A percentile compares a stretch with the other conserved stretches of the same genome.
These are phyloP conservation scores for Fusarium dimerum DNA, from an alignment of 2,329 filamentous ascomycete genomes.

Conservation along the genomic window DNA sequence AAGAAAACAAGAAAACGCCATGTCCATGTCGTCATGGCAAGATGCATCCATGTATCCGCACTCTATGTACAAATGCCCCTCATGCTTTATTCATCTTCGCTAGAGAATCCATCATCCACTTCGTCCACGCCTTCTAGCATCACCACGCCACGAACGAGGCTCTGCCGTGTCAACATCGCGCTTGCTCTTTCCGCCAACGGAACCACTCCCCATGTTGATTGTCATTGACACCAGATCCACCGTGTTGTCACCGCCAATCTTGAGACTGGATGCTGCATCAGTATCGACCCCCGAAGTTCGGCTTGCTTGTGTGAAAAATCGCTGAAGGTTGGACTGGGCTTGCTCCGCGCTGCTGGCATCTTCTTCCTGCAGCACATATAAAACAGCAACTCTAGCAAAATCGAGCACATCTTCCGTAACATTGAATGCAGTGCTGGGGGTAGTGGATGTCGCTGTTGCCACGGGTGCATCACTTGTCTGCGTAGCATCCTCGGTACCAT, in stretches of 20 bases:
- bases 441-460: constrained; percentile 9
- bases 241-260: constrained; percentile 45
- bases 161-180: constrained; percentile 11
- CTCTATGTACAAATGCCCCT: constrained; percentile 25
- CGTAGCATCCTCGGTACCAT: constrained; percentile 9
- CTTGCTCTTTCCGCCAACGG: constrained; percentile 30
- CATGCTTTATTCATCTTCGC: constrained; percentile 1
- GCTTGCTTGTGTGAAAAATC: constrained; percentile 50
- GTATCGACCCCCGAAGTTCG: constrained; percentile 32
- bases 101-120: background rate
- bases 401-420: constrained; percentile 60
- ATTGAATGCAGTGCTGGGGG: constrained; percentile 36
- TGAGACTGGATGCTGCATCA: constrained; percentile 42
- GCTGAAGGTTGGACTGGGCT: constrained; percentile 56
- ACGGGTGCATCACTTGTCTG: constrained; percentile 8
- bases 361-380: constrained; percentile 62
- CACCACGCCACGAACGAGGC: constrained; percentile 9
- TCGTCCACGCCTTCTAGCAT: too few relatives aligned
- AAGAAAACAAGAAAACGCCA: constrained; percentile 10
- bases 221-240: constrained; percentile 52
- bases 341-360: constrained; percentile 50
- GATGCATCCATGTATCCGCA: constrained; percentile 20
- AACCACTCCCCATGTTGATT: constrained; percentile 39
- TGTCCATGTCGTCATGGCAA: constrained; percentile 14
- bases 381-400: constrained; percentile 63